These are phyloP conservation scores for Sclerotiophoma versabilis DNA, from an alignment of 2,329 filamentous ascomycete genomes.

Conservation along the genomic window DNA sequence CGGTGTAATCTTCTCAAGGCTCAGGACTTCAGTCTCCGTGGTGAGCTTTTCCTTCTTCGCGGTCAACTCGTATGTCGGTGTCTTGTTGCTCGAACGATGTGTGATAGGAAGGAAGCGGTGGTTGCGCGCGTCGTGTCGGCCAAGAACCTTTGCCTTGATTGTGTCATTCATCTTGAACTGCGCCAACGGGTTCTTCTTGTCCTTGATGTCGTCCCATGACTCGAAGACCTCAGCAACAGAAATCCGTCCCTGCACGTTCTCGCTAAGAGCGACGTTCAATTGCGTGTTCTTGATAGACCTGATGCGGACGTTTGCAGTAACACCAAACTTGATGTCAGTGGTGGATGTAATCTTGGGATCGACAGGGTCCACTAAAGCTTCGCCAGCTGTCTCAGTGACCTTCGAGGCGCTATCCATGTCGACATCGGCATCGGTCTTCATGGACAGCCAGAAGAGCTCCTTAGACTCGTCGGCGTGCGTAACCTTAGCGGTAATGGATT, in stretches of 20 bases:
- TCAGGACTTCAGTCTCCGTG: conserved; percentile 68
- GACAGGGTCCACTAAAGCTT: conserved; percentile 64
- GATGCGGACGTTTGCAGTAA: conserved; percentile 76
- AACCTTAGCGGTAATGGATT: conserved; percentile 77
- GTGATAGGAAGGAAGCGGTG: conserved; percentile 92
- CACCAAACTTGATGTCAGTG: conserved; percentile 78
- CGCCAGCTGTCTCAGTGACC: conserved; percentile 37
- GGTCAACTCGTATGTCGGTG: conserved; percentile 81
- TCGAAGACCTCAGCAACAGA: conserved; percentile 93
- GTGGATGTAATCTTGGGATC: conserved; percentile 69
- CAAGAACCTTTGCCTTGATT: conserved; percentile 78
- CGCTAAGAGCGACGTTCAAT: conserved; percentile 86
- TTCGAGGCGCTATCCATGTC: conserved; percentile 41
- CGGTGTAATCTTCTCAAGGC: conserved; percentile 73
- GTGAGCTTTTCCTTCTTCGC: conserved; percentile 69
- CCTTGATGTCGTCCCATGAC: conserved; percentile 82
- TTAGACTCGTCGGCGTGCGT: conserved; percentile 74
- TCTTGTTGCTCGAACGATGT: conserved; percentile 78
- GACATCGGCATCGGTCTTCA: conserved; percentile 59
- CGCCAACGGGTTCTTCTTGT: conserved; percentile 80
- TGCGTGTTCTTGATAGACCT: conserved; percentile 90
- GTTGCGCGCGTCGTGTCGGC: conserved; percentile 87
- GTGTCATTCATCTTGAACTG: conserved; percentile 75
- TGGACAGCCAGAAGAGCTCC: conserved; percentile 71
- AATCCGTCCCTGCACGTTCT: conserved; percentile 89